Evolutionary conservation across 495 filamentous ascomycete species (phyloP).

Genomic region (Immersiella caudata): DNA sequence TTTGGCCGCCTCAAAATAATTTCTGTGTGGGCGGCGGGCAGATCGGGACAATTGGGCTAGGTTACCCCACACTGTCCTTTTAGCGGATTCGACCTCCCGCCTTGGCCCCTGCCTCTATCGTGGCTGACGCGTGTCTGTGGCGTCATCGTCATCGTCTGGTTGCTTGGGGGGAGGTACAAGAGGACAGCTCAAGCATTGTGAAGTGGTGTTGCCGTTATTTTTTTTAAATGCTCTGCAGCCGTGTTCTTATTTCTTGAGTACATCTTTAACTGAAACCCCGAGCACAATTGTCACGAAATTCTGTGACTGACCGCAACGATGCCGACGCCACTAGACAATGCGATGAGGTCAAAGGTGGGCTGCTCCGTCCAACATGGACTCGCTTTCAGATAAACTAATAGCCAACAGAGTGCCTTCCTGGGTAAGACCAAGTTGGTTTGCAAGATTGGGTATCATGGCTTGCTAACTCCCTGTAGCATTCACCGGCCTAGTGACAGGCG

Average conservation of each 20-base stretch:
- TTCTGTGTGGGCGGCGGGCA: constrained; percentile 39
- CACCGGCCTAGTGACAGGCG: constrained; percentile 79
- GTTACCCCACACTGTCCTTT: constrained; percentile 10
- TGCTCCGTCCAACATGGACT: constrained; percentile 18
- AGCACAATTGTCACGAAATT: background rate
- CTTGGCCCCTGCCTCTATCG: constrained; percentile 5
- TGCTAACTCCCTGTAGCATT: constrained; percentile 58
- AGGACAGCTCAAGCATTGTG: constrained; percentile 25
- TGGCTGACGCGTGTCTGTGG: constrained; percentile 22
- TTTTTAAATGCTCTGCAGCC: background rate
- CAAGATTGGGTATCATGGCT: background rate
- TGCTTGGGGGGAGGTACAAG: constrained; percentile 4
- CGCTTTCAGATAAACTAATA: constrained; percentile 22
- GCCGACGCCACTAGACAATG: constrained; percentile 78
- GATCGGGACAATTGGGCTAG: constrained; percentile 21
- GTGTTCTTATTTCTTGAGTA: background rate
- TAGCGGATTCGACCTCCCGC: background rate
- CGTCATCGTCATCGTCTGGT: background rate
- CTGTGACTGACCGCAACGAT: constrained; percentile 40
- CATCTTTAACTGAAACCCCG: background rate
- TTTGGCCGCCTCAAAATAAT: constrained; percentile 36
- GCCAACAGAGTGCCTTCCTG: constrained; percentile 50
- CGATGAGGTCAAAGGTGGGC: constrained; percentile 76
- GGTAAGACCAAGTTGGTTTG: constrained; percentile 46
- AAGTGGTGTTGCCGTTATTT: background rate